These are phyloP conservation scores for Ascomycota sp. DNA, from an alignment of 2,329 filamentous ascomycete genomes.

Conservation along the genomic window DNA sequence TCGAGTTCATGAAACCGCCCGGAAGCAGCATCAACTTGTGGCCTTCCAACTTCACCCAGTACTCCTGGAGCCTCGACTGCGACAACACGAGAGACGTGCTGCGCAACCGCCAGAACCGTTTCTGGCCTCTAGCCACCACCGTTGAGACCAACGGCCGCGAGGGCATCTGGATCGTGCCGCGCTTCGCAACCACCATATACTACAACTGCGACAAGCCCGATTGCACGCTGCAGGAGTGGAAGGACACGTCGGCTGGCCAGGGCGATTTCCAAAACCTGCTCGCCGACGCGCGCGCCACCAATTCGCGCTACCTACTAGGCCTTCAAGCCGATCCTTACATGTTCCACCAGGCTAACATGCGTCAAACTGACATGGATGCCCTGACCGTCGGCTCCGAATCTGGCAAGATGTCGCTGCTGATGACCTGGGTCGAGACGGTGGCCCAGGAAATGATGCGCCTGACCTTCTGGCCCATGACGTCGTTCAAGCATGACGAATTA, in stretches of 20 bases:
- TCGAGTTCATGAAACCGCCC: slow-evolving; percentile 24
- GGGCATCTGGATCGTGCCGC: slow-evolving; percentile 34
- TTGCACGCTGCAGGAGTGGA: slow-evolving; percentile 40
- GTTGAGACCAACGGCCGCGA: slow-evolving; percentile 29
- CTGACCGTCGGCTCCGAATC: slow-evolving; percentile 26
- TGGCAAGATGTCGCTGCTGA: slow-evolving; percentile 28
- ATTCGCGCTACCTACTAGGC: slow-evolving; percentile 33
- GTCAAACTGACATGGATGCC: slow-evolving; percentile 23
- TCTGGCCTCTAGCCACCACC: slow-evolving; percentile 34
- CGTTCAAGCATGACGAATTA: slow-evolving; percentile 22
- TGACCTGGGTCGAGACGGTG: slow-evolving; percentile 34
- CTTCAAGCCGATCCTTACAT: slow-evolving; percentile 34
- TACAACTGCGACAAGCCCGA: slow-evolving; percentile 39
- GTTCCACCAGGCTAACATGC: slow-evolving; percentile 45
- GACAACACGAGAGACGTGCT: slow-evolving; percentile 39
- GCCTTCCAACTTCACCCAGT: slow-evolving; percentile 28
- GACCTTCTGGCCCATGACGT: slow-evolving; percentile 7
- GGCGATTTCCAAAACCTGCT: slow-evolving; percentile 32
- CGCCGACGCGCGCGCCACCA: slow-evolving; percentile 26
- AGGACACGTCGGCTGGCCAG: slow-evolving; percentile 32
- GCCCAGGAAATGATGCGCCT: slow-evolving; percentile 32
- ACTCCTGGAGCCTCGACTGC: slow-evolving; percentile 35
- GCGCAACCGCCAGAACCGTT: slow-evolving; percentile 27
- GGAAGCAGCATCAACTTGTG: slow-evolving; percentile 28
- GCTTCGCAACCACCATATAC: slow-evolving; percentile 42